Evolutionary conservation across 78 protist species (phyloP).

Genomic region (Polysphondylium violaceum): DNA sequence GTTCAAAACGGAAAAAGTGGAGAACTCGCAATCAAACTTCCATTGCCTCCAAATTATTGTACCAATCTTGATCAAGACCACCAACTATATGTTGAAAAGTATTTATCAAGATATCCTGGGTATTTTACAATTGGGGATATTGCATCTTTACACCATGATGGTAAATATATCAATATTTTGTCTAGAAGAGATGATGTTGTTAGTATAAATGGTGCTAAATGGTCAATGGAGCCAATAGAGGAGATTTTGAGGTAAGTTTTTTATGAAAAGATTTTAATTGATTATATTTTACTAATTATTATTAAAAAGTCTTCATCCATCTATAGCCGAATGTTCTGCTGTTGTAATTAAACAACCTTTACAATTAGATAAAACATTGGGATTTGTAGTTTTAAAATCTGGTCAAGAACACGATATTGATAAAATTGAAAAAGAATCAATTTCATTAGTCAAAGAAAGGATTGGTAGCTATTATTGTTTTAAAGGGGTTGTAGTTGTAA

Average conservation of each 20-base stretch:
- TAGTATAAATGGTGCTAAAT: conserved; percentile 86
- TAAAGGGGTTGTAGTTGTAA: background rate
- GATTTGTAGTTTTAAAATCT: conserved; percentile 65
- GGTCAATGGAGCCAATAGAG: conserved; percentile 83
- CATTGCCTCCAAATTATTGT: conserved; percentile 84
- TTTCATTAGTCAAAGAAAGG: background rate
- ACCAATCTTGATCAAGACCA: conserved; percentile 13
- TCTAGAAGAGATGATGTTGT: conserved; percentile 90
- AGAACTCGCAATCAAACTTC: conserved; percentile 61
- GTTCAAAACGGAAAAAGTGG: conserved; percentile 15
- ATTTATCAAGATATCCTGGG: conserved; percentile 32
- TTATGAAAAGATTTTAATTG: too few relatives aligned
- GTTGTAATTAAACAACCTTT: conserved; percentile 77
- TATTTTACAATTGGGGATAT: conserved; percentile 83
- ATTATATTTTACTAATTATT: too few relatives aligned
- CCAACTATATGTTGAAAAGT: conserved; percentile 18
- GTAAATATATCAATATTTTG: conserved; percentile 65
- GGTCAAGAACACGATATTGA: background rate
- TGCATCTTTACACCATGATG: conserved; percentile 47
- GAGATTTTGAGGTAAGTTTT: conserved; percentile 11
- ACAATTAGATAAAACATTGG: conserved; percentile 85
- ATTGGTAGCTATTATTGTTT: background rate
- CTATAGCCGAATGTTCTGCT: conserved; percentile 84
- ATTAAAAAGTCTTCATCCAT: conserved; percentile 12
- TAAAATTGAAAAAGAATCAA: background rate